Base-by-base conservation (phyloP, 306 rosid genomes). In the Inga laurina region DNA sequence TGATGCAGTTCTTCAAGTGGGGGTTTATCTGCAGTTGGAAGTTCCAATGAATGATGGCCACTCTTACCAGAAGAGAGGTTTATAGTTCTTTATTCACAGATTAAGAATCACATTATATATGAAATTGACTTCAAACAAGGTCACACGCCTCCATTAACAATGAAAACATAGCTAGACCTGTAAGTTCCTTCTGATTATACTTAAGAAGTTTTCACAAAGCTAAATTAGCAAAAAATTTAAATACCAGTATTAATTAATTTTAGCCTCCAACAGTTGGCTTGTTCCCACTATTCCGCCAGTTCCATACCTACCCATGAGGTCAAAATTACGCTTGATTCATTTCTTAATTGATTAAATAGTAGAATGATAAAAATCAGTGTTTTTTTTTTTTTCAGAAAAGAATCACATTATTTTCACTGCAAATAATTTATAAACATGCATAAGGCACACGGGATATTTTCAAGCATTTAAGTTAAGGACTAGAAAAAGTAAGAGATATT, bases 1-100 rank as follows among this genome's bases (percentile, higher is more conserved):
- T 91, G 91, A 81, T 82, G 91, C 78, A 91, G 81, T 80, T 91
- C 92, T 72, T 87, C 88, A 72, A 87, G 19, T 24, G 88, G 92
- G 18, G 92, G 92, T 76, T 91, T 91, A 82, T 91, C 92, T 91
- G 88, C 64, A 89, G 39, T 77, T 61, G 66, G 65, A 70, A 79
- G 66, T 16, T 45, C 59, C 27, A 32, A 75, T 22, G 19, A 22
- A 72, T 49, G 44, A 41, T 51, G 19, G 48, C 52, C 72, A 65
- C 24, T 56, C 61, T 77, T 59, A 77, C 68, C 22, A 68, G 18
- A 79, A 51, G 44, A 56, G 13, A 54, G 22, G 43, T 2, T 79
- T 68, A 7, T 35, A 57, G 30, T 46, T 65, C 48, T 18, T 7
- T 30, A 78, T 32, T 19, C 30, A 54, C 16, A 10, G 32, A 78